These are phyloP conservation scores for Tetrahymena borealis DNA, from an alignment of 73 alveolate genomes.

Conservation along the genomic window DNA sequence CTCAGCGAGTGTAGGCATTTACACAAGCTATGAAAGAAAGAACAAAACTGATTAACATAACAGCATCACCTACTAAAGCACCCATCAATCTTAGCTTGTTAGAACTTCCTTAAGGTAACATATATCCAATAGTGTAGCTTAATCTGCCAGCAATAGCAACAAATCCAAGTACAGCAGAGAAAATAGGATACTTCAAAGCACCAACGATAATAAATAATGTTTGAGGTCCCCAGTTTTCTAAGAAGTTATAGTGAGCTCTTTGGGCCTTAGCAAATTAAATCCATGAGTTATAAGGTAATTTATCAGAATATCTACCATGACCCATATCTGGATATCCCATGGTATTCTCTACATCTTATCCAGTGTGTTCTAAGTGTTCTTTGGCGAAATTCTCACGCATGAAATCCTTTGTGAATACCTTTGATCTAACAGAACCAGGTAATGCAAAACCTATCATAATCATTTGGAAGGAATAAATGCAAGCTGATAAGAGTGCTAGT, in stretches of 20 bases:
- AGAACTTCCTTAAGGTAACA: background rate
- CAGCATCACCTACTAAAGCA: background rate
- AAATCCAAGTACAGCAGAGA: background rate
- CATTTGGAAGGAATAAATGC: background rate
- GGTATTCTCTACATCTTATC: slow-evolving; percentile 1
- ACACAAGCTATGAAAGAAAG: background rate
- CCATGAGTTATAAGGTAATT: slow-evolving; percentile 45
- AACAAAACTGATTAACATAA: background rate
- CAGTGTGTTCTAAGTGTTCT: slow-evolving; percentile 29
- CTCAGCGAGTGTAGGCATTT: background rate
- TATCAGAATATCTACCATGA: slow-evolving; percentile 44
- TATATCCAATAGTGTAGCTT: background rate
- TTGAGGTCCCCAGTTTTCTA: slow-evolving; percentile 12
- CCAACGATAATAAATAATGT: background rate
- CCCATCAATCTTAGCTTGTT: background rate
- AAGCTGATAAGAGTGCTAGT: background rate
- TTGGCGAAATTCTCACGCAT: slow-evolving; percentile 8
- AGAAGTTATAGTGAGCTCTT: slow-evolving; percentile 39
- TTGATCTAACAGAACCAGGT: slow-evolving; percentile 39
- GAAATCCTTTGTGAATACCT: slow-evolving; percentile 15
- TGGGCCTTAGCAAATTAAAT: slow-evolving; percentile 25
- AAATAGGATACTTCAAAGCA: background rate
- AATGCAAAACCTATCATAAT: background rate
- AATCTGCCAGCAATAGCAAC: background rate
- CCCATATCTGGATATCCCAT: slow-evolving; percentile 60